A percentile compares a stretch with the other conserved stretches of the same genome.
phyloP scores from a whole-genome alignment of 768 basidiomycete genomes.

The Cystobasidium onofrii region DNA sequence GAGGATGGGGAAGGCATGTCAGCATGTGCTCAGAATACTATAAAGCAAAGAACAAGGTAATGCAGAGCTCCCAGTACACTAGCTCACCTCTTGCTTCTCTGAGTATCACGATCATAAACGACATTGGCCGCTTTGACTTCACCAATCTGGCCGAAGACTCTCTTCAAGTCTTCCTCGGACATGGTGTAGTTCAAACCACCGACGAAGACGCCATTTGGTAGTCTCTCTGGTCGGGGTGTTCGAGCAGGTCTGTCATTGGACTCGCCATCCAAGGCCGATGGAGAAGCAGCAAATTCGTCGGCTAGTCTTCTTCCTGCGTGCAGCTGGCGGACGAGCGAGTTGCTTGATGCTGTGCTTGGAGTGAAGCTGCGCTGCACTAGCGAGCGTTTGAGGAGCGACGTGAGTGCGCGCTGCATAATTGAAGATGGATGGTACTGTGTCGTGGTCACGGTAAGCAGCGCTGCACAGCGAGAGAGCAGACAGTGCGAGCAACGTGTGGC shows the following conservation, averaged over 20 bases:
- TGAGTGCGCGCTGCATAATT: background rate
- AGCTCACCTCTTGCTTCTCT: conserved; percentile 59
- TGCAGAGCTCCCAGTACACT: too few species aligned
- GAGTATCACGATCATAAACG: conserved; percentile 80
- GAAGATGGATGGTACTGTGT: background rate
- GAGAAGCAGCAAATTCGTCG: background rate
- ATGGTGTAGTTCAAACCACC: conserved; percentile 69
- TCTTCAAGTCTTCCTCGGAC: background rate
- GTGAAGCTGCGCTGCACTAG: background rate
- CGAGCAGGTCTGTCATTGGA: background rate
- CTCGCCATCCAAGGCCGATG: background rate
- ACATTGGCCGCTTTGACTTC: conserved; percentile 55
- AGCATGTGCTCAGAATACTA: too few species aligned
- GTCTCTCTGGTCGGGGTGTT: background rate
- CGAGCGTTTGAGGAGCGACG: background rate
- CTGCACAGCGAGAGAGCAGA: too few species aligned
- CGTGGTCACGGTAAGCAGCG: too few species aligned
- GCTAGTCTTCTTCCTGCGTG: background rate
- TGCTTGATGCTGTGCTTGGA: background rate
- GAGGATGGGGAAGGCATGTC: background rate
- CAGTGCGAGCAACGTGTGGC: too few species aligned
- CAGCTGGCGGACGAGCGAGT: background rate
- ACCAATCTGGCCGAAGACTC: conserved; percentile 2
- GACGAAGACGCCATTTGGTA: conserved; percentile 44
- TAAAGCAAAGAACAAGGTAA: too few species aligned